A percentile compares a stretch with the other conserved stretches of the same genome.
Conservation (phyloP, 2,329 filamentous ascomycete genomes). For the Trichoderma sp. region DNA sequence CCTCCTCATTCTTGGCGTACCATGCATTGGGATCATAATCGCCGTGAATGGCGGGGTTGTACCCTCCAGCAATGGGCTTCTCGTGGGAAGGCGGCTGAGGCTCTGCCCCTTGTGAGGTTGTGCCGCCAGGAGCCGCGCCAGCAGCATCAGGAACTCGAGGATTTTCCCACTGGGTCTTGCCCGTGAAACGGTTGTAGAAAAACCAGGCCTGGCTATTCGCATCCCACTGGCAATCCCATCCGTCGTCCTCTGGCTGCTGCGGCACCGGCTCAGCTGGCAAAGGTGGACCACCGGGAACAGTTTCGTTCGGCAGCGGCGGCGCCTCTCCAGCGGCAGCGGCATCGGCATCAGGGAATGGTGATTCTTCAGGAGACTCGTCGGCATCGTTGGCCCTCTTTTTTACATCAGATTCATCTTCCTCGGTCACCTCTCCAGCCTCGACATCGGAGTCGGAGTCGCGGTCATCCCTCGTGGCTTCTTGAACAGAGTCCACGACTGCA, state of each 20-base stretch:
- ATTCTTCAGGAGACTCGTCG: conserved; percentile 7
- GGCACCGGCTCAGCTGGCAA: conserved; percentile 44
- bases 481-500: conserved; percentile 17
- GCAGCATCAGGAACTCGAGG: conserved; percentile 62
- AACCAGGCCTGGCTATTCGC: conserved; percentile 66
- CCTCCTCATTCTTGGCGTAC: conserved; percentile 65
- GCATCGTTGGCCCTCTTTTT: conserved; percentile 16
- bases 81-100: conserved; percentile 37
- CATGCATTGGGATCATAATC: conserved; percentile 95
- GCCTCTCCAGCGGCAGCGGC: conserved; percentile 18
- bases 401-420: conserved; percentile 22
- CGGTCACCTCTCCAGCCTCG: conserved; percentile 17
- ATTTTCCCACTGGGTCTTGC: conserved; percentile 79
- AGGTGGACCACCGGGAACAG: conserved; percentile 34
- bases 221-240: conserved; percentile 83
- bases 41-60: conserved; percentile 94
- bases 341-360: conserved; percentile 20
- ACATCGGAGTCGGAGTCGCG: conserved; percentile 24
- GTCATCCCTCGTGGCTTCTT: conserved; percentile 9
- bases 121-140: conserved; percentile 30
- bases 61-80: conserved; percentile 62
- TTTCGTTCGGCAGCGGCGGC: conserved; percentile 39
- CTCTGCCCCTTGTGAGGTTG: neutral
- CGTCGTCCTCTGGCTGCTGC: conserved; percentile 60
- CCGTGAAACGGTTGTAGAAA: conserved; percentile 80